Evolutionary conservation across 2,329 filamentous ascomycete genomes (phyloP).

Genomic region (Chaetomiaceae sp.): DNA sequence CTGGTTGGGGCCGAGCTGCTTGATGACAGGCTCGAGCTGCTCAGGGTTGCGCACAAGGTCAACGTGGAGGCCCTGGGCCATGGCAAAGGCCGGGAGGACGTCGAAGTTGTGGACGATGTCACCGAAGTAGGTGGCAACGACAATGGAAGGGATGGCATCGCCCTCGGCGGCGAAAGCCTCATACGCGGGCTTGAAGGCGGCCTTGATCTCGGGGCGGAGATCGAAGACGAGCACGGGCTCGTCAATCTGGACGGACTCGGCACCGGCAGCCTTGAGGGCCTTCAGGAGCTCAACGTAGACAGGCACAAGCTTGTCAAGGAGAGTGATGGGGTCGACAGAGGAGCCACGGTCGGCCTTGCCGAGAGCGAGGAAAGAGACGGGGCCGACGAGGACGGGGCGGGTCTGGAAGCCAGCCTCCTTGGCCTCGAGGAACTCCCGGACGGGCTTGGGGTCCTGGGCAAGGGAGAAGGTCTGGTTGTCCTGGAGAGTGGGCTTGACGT

Average conservation of each 20-base stretch:
- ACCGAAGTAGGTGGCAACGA: constrained; percentile 97
- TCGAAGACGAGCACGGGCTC: constrained; percentile 97
- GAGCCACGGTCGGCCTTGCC: constrained; percentile 97
- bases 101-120: constrained; percentile 99
- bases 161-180: constrained; percentile 78
- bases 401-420: constrained; percentile 94
- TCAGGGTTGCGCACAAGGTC: constrained; percentile 98
- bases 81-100: constrained; percentile 62
- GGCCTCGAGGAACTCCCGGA: constrained; percentile 90
- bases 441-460: constrained; percentile 81
- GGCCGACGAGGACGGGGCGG: constrained; percentile 90
- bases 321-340: constrained; percentile 85
- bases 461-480: constrained; percentile 97
- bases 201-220: constrained; percentile 83
- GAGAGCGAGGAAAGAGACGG: constrained; percentile 95
- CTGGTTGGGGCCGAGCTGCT: constrained; percentile 81
- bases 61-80: constrained; percentile 81
- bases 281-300: constrained; percentile 90
- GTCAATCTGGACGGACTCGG: constrained; percentile 95
- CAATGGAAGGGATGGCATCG: constrained; percentile 77
- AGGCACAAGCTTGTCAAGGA: constrained; percentile 88
- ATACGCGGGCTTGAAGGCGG: constrained; percentile 96
- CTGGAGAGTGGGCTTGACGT: constrained; percentile 98
- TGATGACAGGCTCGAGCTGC: constrained; percentile 83
- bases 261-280: constrained; percentile 93